A percentile compares a stretch with the other conserved stretches of the same genome.
Evolutionary conservation across 805 yeast genomes (phyloP).

Genomic region (Teunomyces barrocoloradensis): DNA sequence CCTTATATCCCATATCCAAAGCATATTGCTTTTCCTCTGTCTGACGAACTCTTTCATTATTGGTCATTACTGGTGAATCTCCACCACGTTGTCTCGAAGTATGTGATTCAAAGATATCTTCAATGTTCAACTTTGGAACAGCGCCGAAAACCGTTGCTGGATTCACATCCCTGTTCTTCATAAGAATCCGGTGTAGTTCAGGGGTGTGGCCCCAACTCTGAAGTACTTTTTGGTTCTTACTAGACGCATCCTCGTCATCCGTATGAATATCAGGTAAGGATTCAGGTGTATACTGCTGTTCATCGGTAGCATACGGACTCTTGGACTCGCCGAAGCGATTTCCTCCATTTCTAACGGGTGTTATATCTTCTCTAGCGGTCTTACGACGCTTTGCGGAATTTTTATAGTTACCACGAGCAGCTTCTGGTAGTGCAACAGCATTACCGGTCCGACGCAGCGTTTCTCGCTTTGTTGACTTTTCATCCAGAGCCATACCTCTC

Average conservation of each 20-base stretch:
- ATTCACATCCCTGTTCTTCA: constrained; percentile 43
- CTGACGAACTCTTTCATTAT: constrained; percentile 37
- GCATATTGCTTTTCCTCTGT: constrained; percentile 50
- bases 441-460: constrained; percentile 15
- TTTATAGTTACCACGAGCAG: constrained; percentile 27
- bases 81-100: constrained; percentile 53
- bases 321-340: constrained; percentile 4
- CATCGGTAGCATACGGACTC: neutral
- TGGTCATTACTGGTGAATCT: constrained; percentile 44
- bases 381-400: constrained; percentile 4
- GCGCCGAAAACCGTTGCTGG: constrained; percentile 75
- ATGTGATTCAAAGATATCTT: constrained; percentile 59
- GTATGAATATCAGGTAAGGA: constrained; percentile 40
- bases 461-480: constrained; percentile 27
- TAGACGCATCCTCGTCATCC: constrained; percentile 35
- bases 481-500: neutral
- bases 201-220: constrained; percentile 42
- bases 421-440: constrained; percentile 38
- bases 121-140: constrained; percentile 64
- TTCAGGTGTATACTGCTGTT: constrained; percentile 13
- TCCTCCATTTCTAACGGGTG: neutral
- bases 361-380: constrained; percentile 2
- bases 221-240: constrained; percentile 17
- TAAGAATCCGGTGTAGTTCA: constrained; percentile 26
- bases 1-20: constrained; percentile 41